phyloP scores from a whole-genome alignment of 164 flowering plant genomes.

The Chloranthus sessilifolius region DNA sequence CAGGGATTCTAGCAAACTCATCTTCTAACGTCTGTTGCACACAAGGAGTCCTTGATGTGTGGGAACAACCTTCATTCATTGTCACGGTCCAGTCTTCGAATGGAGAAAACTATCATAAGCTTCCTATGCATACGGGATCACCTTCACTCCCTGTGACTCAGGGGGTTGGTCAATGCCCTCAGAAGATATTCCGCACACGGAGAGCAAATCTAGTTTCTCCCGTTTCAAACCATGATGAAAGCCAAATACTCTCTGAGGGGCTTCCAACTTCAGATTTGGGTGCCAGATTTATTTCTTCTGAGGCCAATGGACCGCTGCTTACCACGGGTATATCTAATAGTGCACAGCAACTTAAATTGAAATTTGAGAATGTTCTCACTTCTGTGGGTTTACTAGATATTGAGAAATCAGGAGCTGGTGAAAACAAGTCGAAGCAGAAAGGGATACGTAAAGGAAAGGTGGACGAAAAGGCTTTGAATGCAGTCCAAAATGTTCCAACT shows the following conservation, averaged over 20 bases:
- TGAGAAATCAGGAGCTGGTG: constrained; percentile 80
- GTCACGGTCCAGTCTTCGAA: constrained; percentile 42
- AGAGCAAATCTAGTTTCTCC: constrained; percentile 78
- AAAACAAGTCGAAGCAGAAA: constrained; percentile 48
- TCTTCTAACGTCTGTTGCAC: constrained; percentile 51
- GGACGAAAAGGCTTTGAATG: constrained; percentile 35
- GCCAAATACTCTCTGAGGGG: constrained; percentile 50
- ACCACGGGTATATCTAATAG: constrained; percentile 32
- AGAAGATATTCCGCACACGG: constrained; percentile 69
- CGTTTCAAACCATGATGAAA: constrained; percentile 61
- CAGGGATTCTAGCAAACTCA: constrained; percentile 35
- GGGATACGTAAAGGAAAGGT: constrained; percentile 27
- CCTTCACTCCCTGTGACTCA: constrained; percentile 80
- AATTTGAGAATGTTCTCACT: constrained; percentile 55
- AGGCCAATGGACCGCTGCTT: constrained; percentile 30
- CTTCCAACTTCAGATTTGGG: constrained; percentile 50
- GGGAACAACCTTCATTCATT: constrained; percentile 51
- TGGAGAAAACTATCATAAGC: constrained; percentile 55
- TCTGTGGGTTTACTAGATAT: constrained; percentile 79
- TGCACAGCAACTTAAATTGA: constrained; percentile 43
- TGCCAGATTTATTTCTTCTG: constrained; percentile 36
- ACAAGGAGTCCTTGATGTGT: constrained; percentile 48
- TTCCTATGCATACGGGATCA: constrained; percentile 61
- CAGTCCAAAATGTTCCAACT: constrained; percentile 33
- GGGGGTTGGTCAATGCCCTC: constrained; percentile 87